Percentiles rank a stretch among this genome's conserved stretches.
These are phyloP conservation scores for Cryomyces minteri DNA, from an alignment of 495 filamentous ascomycete species.

Conservation along the genomic window DNA sequence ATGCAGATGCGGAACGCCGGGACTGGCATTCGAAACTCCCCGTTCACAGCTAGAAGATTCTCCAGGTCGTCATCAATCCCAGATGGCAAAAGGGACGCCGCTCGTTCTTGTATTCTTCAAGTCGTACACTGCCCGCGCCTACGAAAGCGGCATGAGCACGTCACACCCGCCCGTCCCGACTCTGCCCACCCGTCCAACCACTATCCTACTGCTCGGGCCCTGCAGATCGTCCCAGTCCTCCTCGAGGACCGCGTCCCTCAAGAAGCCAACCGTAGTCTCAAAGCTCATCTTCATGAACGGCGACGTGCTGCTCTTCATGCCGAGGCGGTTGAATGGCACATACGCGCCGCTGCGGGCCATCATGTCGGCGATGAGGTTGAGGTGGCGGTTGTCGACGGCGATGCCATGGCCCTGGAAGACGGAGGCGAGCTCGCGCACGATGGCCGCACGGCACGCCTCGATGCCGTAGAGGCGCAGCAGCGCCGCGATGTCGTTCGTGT, in stretches of 20 bases:
- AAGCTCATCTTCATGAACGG: conserved; percentile 98
- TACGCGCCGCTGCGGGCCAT: conserved; percentile 87
- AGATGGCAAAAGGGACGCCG: too few species aligned
- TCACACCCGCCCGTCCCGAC: conserved; percentile 89
- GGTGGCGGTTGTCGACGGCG: conserved; percentile 74
- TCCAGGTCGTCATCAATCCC: too few species aligned
- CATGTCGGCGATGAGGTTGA: conserved; percentile 89
- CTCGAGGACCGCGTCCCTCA: conserved; percentile 80
- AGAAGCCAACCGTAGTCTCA: conserved; percentile 86
- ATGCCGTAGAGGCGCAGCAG: conserved; percentile 80
- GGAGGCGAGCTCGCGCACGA: conserved; percentile 68
- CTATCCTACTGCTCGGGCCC: conserved; percentile 73
- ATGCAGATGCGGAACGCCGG: too few species aligned
- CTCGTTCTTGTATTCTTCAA: too few species aligned
- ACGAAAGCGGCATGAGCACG: conserved; percentile 39
- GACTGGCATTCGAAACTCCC: too few species aligned
- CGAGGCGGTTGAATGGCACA: conserved; percentile 78
- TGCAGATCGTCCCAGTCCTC: conserved; percentile 76
- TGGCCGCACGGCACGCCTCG: conserved; percentile 71
- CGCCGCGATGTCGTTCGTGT: conserved; percentile 81
- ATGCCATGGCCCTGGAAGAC: conserved; percentile 92
- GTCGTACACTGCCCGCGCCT: too few species aligned
- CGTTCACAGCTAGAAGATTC: too few species aligned
- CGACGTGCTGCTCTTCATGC: conserved; percentile 60
- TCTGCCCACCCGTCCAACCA: conserved; percentile 61